Percentiles rank a stretch among this genome's conserved stretches.
Conservation (phyloP, 208 protist genomes). For the Trypanosoma avium region DNA sequence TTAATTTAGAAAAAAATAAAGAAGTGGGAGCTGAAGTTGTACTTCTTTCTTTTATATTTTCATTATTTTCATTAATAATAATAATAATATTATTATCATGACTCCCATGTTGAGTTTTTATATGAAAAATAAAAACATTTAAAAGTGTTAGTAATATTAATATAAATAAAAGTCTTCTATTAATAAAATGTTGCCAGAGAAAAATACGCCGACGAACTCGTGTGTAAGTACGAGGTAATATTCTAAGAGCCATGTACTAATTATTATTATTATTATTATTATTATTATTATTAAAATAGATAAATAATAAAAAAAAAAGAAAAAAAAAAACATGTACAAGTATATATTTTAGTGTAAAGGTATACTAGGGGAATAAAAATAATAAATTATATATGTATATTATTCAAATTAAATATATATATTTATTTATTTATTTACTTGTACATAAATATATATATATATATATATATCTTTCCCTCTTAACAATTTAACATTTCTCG, state of each 20-base stretch:
- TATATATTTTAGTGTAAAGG: too few relatives aligned
- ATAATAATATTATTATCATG: too few relatives aligned
- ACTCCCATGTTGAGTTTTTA: background rate
- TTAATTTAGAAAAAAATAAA: too few relatives aligned
- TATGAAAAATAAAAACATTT: slow-evolving; percentile 1
- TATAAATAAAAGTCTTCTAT: slow-evolving; percentile 4
- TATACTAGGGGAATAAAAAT: slow-evolving; percentile 12
- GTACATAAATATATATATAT: background rate
- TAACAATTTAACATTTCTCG: background rate
- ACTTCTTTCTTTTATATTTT: too few relatives aligned
- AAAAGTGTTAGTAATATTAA: background rate
- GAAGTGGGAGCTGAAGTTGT: too few relatives aligned
- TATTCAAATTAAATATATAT: too few relatives aligned
- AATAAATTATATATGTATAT: too few relatives aligned
- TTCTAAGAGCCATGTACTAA: background rate
- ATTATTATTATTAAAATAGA: slow-evolving; percentile 10
- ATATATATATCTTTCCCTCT: background rate
- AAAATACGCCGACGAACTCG: background rate
- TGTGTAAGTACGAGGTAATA: background rate
- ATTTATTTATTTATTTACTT: background rate
- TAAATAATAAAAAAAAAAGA: slow-evolving; percentile 9
- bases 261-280: background rate
- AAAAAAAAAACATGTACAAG: slow-evolving; percentile 15
- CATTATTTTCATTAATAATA: too few relatives aligned
- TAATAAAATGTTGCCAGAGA: slow-evolving; percentile 1